Conservation (phyloP, 208 protist species). For the Herpetomonas tarakana region DNA sequence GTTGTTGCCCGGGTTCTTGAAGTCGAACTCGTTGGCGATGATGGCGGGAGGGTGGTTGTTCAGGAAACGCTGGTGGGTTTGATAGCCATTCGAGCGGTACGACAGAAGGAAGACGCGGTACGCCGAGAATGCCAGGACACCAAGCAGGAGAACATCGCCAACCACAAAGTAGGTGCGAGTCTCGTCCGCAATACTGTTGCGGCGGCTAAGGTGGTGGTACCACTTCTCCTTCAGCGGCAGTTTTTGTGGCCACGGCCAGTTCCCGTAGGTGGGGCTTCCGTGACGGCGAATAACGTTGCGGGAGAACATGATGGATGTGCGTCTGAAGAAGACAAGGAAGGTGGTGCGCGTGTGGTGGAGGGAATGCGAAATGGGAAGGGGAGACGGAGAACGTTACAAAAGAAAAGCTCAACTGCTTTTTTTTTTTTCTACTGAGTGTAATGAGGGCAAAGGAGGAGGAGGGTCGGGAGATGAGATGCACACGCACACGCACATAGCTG, state of each 20-base stretch:
- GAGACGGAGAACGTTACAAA: too few relatives aligned
- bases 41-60: slow-evolving; percentile 78
- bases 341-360: too few relatives aligned
- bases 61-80: slow-evolving; percentile 69
- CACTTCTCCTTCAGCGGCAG: slow-evolving; percentile 73
- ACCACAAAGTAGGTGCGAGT: slow-evolving; percentile 68
- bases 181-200: slow-evolving; percentile 77
- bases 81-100: slow-evolving; percentile 62
- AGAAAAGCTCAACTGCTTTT: too few relatives aligned
- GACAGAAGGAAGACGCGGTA: slow-evolving; percentile 70
- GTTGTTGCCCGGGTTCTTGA: slow-evolving; percentile 58
- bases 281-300: slow-evolving; percentile 24
- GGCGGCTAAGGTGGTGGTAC: slow-evolving; percentile 63
- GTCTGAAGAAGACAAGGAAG: slow-evolving; percentile 3
- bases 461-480: too few relatives aligned
- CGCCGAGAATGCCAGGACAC: slow-evolving; percentile 49
- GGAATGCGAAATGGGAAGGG: too few relatives aligned
- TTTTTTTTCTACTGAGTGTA: too few relatives aligned
- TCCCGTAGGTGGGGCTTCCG: slow-evolving; percentile 69
- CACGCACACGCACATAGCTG: too few relatives aligned
- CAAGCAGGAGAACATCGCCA: slow-evolving; percentile 66
- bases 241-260: slow-evolving; percentile 85
- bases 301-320: slow-evolving; percentile 30
- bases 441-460: too few relatives aligned
- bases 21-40: slow-evolving; percentile 88